Evolutionary conservation across 805 yeast genomes (phyloP).

Genomic region (Ogataea saltuana): DNA sequence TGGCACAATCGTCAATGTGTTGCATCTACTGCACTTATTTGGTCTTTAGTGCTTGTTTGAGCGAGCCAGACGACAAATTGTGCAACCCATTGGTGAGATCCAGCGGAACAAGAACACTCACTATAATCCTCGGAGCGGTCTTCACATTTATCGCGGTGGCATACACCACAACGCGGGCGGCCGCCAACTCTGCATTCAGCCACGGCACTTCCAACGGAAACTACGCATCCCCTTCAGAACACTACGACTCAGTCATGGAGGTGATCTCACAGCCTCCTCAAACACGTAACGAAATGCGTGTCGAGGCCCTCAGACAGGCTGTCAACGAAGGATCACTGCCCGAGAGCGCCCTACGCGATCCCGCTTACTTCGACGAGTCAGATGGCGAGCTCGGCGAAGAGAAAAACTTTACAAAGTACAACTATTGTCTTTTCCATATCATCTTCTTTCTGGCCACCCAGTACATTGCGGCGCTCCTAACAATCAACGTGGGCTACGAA

Average conservation of each 20-base stretch:
- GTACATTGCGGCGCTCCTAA: conserved; percentile 90
- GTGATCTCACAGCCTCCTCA: conserved; percentile 51
- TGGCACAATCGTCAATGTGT: conserved; percentile 97
- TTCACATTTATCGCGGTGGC: conserved; percentile 95
- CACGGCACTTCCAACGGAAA: conserved; percentile 29
- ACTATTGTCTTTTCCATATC: conserved; percentile 83
- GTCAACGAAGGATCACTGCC: conserved; percentile 96
- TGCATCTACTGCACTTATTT: conserved; percentile 89
- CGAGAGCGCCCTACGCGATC: conserved; percentile 82
- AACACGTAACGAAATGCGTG: conserved; percentile 67
- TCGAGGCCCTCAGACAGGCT: conserved; percentile 87
- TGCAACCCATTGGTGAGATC: conserved; percentile 94
- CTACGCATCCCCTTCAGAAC: conserved; percentile 28
- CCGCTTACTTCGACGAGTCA: conserved; percentile 54
- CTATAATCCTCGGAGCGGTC: conserved; percentile 85
- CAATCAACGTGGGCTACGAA: conserved; percentile 86
- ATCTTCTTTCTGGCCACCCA: conserved; percentile 95
- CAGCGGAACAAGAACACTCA: conserved; percentile 84
- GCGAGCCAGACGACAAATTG: conserved; percentile 91
- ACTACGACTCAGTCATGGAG: conserved; percentile 45
- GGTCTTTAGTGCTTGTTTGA: conserved; percentile 87
- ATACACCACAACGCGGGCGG: conserved; percentile 96
- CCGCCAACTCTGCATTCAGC: conserved; percentile 71
- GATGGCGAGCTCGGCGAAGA: conserved; percentile 57
- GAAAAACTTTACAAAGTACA: conserved; percentile 66